These are phyloP conservation scores for Penicillium psychrosexuale DNA, from an alignment of 2,329 filamentous ascomycete genomes.

Conservation along the genomic window DNA sequence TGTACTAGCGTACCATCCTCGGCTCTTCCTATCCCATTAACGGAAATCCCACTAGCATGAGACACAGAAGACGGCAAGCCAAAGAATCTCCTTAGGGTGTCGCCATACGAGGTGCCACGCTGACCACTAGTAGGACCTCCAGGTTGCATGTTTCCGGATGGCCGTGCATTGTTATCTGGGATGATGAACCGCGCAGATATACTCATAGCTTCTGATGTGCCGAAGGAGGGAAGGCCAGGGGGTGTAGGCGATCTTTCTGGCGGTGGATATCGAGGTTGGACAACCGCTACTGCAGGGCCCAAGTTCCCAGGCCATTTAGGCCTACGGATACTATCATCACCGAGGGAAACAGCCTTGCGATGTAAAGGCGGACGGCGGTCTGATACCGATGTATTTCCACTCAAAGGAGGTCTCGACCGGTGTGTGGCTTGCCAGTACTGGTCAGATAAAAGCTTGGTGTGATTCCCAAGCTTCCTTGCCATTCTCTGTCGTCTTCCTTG, in stretches of 20 bases:
- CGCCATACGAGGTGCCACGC: slow-evolving; percentile 22
- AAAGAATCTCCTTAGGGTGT: slow-evolving; percentile 32
- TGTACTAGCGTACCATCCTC: slow-evolving; percentile 42
- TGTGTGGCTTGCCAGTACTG: slow-evolving; percentile 2
- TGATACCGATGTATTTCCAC: not conserved
- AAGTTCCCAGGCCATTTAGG: slow-evolving; percentile 25
- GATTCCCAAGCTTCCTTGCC: slow-evolving; percentile 21
- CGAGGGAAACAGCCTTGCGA: slow-evolving; percentile 29
- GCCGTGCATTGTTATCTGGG: slow-evolving; percentile 7
- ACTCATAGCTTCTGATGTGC: slow-evolving; percentile 39
- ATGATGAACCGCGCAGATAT: slow-evolving; percentile 28
- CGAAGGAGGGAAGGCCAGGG: slow-evolving; percentile 46
- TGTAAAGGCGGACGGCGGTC: slow-evolving; percentile 1
- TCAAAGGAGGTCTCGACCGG: not conserved
- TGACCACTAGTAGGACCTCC: not conserved
- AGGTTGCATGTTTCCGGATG: not conserved
- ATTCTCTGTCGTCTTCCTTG: not conserved
- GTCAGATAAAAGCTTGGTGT: slow-evolving; percentile 15
- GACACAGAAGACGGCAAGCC: slow-evolving; percentile 21
- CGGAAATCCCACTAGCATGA: slow-evolving; percentile 12
- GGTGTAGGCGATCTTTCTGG: slow-evolving; percentile 42
- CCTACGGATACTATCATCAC: slow-evolving; percentile 11
- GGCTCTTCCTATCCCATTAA: slow-evolving; percentile 34
- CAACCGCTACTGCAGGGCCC: slow-evolving; percentile 29
- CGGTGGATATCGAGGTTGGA: slow-evolving; percentile 37